Evolutionary conservation across 371 early-diverging fungal genomes (phyloP), one percentile per base, ranked within the genome.

Genomic region (Phascolomyces articulosus): DNA sequence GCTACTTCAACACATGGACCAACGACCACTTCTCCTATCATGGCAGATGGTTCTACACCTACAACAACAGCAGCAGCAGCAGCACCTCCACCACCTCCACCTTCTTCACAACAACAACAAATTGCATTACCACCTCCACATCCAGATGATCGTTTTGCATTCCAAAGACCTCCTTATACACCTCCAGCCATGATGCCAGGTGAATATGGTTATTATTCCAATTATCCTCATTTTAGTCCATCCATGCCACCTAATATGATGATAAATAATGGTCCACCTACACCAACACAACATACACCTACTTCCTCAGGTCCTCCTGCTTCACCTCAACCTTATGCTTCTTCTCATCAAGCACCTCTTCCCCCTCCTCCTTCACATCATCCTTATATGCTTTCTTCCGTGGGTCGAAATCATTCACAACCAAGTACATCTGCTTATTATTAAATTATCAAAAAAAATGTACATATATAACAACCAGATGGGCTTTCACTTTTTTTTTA

Each of bases 211-310:
- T 63, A 55, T 55, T 60, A 60, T 21, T 55, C 63, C 8, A 63
- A 60, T 27, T 67, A 67, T 38, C 51, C 67, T 16, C 53, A 57
- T 44, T 67, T 62, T n/a, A 58, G 59, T 4, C 27, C 66, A 24
- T 59, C 64, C 13, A 26, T 68, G 54, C 58, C 63, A 16, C 64
- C 63, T 23, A 56, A 53, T 26, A 64, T 68, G 68, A 62, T 68
- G 56, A 68, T 68, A 64, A 63, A 40, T 60, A 66, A 44, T 28
- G 66, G 55, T 28, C 68, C 68, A 40, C 68, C 68, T 4, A 68
- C 68, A 4, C 68, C 64, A 21, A 55, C 66, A 9, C 66, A 66
- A 40, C 66, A 66, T 53, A 66, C 66, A n/a, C 54, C 66, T 13
- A 55, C 40, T 29, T 68, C 68, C 1, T 59, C 68, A 44, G 56